Conservation (phyloP, 257 asterid species). For the Gentiana dahurica region DNA sequence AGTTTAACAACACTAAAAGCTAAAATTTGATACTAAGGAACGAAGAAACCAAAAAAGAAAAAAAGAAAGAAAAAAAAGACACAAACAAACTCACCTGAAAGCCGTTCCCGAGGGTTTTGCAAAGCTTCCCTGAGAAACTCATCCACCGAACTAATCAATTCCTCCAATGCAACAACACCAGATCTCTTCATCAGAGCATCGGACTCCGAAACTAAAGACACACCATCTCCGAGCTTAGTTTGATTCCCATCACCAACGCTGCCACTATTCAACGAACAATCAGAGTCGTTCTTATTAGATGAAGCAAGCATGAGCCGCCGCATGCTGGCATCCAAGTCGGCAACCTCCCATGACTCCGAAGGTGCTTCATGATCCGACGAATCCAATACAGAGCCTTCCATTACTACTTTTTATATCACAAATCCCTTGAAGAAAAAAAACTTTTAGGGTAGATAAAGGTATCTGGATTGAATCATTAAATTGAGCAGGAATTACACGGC, state of each 20-base stretch:
- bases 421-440: background rate
- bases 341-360: slow-evolving; percentile 99
- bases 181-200: slow-evolving; percentile 10
- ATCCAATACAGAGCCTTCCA: slow-evolving; percentile 66
- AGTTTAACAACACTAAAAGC: too few species aligned
- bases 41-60: background rate
- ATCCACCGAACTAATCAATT: slow-evolving; percentile 73
- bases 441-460: slow-evolving; percentile 18
- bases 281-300: slow-evolving; percentile 32
- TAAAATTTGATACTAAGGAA: too few species aligned
- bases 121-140: slow-evolving; percentile 91
- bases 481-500: slow-evolving; percentile 21
- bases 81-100: slow-evolving; percentile 53
- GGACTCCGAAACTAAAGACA: slow-evolving; percentile 10
- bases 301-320: slow-evolving; percentile 67
- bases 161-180: slow-evolving; percentile 32
- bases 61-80: background rate
- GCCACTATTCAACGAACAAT: slow-evolving; percentile 10
- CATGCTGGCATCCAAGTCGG: slow-evolving; percentile 87
- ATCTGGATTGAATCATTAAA: slow-evolving; percentile 30
- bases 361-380: slow-evolving; percentile 60
- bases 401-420: slow-evolving; percentile 7
- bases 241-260: slow-evolving; percentile 11
- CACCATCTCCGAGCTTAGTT: slow-evolving; percentile 31
- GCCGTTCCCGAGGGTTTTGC: slow-evolving; percentile 98